Base-by-base conservation (phyloP, 192 early-diverging fungal genomes). In the Chytriomyces sp. region DNA sequence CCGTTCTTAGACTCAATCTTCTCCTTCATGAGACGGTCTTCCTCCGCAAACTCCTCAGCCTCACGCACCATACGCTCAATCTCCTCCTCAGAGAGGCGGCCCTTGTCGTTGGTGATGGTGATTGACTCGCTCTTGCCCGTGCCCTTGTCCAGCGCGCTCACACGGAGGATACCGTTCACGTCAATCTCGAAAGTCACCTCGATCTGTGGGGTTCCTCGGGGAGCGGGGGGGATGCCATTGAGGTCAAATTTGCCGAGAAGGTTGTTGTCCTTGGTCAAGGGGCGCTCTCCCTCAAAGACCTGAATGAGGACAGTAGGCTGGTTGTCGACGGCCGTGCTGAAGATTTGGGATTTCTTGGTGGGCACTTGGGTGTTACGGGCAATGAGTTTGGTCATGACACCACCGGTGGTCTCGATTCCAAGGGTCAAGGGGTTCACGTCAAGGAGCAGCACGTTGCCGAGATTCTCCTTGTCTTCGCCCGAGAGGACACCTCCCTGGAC, bases 261-360 rank as follows among this genome's bases (percentile, higher is more conserved):
- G 87, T 98, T 94, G 92, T 98, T 98, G 86, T 98, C 92, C 91
- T 96, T 98, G 86, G 95, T 96, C 81, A 96, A 83, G 69, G 93
- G 86, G 72, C 94, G 91, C 84, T 96, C 96, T 82, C 96, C 96
- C 86, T 98, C 95, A 77, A 87, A 98, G 64, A 98, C 93, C 84
- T 96, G 95, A 81, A 98, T 98, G 71, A 95, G 86, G 59, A 98
- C 96, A 40, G 90, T 89, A 74, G 92, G 91, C 84, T 98, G 96
- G 89, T 98, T 98, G 86, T 98, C 95, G 57, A 90, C 92, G 70
- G 93, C 94, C 55, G 96, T 96, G 59, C 93, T 94, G 91, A 96
- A 96, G 80, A 96, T 96, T 84, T 98, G 94, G 67, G 94, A 93
- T 89, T 96, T 96, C 89, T 96, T 98, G 84, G 94, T 93, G 59